These are phyloP conservation scores for Nakazawaea wickerhamii DNA, from an alignment of 805 yeast genomes.

Conservation along the genomic window DNA sequence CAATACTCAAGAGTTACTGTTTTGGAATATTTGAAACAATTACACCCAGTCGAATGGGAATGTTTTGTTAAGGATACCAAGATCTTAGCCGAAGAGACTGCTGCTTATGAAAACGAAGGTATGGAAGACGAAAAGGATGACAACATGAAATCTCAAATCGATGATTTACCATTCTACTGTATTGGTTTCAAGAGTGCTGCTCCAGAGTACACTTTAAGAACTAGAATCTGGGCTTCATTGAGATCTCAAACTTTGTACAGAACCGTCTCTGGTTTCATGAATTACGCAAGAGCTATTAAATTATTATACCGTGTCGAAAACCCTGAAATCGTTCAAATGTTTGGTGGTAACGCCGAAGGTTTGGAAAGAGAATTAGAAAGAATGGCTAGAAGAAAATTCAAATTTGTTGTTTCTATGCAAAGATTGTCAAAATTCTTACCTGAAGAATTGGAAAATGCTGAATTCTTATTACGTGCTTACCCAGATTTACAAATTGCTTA, in stretches of 20 bases:
- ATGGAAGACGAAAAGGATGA: slow-evolving; percentile 52
- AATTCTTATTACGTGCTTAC: slow-evolving; percentile 73
- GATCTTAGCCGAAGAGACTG: slow-evolving; percentile 91
- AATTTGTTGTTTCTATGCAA: slow-evolving; percentile 82
- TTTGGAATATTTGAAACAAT: slow-evolving; percentile 88
- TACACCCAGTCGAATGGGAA: slow-evolving; percentile 97
- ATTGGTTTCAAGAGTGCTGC: slow-evolving; percentile 97
- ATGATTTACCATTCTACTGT: slow-evolving; percentile 90
- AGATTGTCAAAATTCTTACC: slow-evolving; percentile 65
- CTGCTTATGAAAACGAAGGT: slow-evolving; percentile 62
- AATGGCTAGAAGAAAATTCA: slow-evolving; percentile 82
- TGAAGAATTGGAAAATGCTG: slow-evolving; percentile 76
- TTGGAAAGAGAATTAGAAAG: slow-evolving; percentile 89
- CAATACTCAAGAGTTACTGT: slow-evolving; percentile 92
- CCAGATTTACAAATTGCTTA: slow-evolving; percentile 89
- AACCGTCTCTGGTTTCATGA: slow-evolving; percentile 98
- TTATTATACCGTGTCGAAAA: slow-evolving; percentile 90
- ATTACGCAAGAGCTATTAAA: slow-evolving; percentile 94
- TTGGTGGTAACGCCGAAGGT: slow-evolving; percentile 98
- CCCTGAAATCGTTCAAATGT: slow-evolving; percentile 94
- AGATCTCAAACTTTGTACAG: slow-evolving; percentile 96
- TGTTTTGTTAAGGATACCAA: slow-evolving; percentile 95
- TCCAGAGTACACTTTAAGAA: slow-evolving; percentile 92
- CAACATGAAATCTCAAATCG: slow-evolving; percentile 75
- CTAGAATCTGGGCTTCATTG: slow-evolving; percentile 97